These are phyloP conservation scores for Cronartium ribicola DNA, from an alignment of 1,284 basidiomycete species.

Conservation along the genomic window DNA sequence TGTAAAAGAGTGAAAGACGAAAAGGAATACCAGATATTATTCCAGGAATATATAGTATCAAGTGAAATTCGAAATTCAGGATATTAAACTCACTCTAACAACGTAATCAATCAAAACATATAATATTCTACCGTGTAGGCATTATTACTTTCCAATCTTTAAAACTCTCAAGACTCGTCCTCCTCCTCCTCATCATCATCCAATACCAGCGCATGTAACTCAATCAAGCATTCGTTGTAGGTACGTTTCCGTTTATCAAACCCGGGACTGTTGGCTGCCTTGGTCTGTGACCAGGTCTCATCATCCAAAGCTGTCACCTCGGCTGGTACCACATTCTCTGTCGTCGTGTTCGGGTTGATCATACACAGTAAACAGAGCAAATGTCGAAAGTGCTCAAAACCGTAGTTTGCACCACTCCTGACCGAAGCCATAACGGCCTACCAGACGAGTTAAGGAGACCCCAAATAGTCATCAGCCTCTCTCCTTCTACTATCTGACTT, in stretches of 20 bases:
- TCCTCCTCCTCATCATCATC: slow-evolving; percentile 39
- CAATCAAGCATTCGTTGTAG: slow-evolving; percentile 38
- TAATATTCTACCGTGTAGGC: not conserved
- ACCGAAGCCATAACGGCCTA: slow-evolving; percentile 40
- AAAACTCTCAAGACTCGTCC: not conserved
- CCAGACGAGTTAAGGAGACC: not conserved
- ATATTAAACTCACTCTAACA: no score
- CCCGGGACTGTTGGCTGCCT: not conserved
- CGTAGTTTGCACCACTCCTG: slow-evolving; percentile 24
- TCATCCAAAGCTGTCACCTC: not conserved
- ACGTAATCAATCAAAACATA: no score
- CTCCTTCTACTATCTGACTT: not conserved
- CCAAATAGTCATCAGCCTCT: not conserved
- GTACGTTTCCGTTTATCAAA: slow-evolving; percentile 37
- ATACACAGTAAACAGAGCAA: slow-evolving; percentile 29
- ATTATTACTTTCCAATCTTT: not conserved
- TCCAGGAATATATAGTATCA: no score
- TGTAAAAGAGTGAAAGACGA: no score
- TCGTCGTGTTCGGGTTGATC: slow-evolving; percentile 7
- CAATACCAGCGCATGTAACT: slow-evolving; percentile 33
- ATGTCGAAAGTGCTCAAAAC: slow-evolving; percentile 32
- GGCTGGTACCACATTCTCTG: slow-evolving; percentile 3
- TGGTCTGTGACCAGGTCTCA: not conserved
- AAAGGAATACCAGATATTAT: no score
- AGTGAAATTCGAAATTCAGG: no score